Conservation (phyloP, 768 basidiomycete genomes). For the Boletus reticuloceps region DNA sequence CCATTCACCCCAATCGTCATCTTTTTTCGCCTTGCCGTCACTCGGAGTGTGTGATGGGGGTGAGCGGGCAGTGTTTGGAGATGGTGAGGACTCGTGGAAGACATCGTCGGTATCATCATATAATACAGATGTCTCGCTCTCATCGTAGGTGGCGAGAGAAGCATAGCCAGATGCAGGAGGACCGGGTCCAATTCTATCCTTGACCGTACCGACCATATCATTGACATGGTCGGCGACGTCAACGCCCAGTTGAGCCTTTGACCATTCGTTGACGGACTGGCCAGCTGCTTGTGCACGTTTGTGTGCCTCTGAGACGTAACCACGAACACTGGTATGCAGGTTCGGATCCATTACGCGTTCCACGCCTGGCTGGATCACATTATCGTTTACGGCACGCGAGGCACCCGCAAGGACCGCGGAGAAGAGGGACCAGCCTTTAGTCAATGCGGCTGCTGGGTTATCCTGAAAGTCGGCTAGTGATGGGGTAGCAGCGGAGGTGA, state of each 20-base stretch:
- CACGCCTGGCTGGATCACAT: constrained; percentile 87
- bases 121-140: constrained; percentile 57
- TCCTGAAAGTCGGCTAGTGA: constrained; percentile 78
- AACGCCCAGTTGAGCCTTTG: constrained; percentile 73
- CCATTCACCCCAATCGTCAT: constrained; percentile 76
- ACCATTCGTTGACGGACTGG: constrained; percentile 71
- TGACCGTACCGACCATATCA: constrained; percentile 63
- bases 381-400: constrained; percentile 73
- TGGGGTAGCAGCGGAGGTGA: constrained; percentile 81
- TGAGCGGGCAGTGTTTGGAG: constrained; percentile 12
- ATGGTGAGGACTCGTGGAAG: constrained; percentile 37
- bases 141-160: constrained; percentile 43
- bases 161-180: constrained; percentile 55
- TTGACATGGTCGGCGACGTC: constrained; percentile 81
- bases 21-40: constrained; percentile 31
- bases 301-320: constrained; percentile 69
- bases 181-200: constrained; percentile 52
- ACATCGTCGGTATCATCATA: constrained; percentile 69
- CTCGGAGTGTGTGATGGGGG: constrained; percentile 6
- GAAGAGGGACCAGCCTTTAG: constrained; percentile 97
- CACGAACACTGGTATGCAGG: constrained; percentile 70
- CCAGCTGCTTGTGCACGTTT: constrained; percentile 62
- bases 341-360: constrained; percentile 78
- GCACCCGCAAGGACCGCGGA: constrained; percentile 82
- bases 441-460: constrained; percentile 80